phyloP scores from a whole-genome alignment of 2,329 filamentous ascomycete species.

The Monosporascus cannonballus region DNA sequence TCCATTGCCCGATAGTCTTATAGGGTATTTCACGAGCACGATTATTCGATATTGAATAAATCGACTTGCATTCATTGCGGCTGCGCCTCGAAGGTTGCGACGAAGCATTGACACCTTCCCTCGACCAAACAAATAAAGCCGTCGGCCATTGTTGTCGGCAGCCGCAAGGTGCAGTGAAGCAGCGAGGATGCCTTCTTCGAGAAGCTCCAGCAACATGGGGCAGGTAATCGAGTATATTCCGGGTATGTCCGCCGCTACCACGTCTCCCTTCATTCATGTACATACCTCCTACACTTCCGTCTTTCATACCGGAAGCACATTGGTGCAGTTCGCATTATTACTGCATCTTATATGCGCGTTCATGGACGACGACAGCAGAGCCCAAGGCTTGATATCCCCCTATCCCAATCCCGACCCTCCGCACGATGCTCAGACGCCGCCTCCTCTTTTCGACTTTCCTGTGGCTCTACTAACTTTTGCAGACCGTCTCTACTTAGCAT shows the following conservation, averaged over 20 bases:
- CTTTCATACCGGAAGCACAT: slow-evolving; percentile 14
- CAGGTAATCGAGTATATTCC: slow-evolving; percentile 96
- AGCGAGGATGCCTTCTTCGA: slow-evolving; percentile 46
- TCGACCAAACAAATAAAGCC: background rate
- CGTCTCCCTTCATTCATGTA: background rate
- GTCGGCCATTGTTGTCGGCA: background rate
- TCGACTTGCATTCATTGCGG: background rate
- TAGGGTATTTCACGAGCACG: background rate
- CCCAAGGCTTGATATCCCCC: background rate
- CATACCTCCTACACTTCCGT: slow-evolving; percentile 4
- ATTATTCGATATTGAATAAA: background rate
- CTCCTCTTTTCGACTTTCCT: slow-evolving; percentile 15
- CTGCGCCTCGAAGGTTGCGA: background rate
- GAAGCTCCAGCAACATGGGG: slow-evolving; percentile 57
- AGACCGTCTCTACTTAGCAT: slow-evolving; percentile 94
- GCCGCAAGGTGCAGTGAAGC: slow-evolving; percentile 5
- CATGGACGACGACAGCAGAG: background rate
- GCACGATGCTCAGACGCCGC: slow-evolving; percentile 7
- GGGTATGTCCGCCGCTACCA: slow-evolving; percentile 49
- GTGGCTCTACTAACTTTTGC: slow-evolving; percentile 33
- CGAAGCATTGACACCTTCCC: background rate
- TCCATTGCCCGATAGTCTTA: background rate
- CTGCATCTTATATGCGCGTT: background rate
- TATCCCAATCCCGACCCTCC: slow-evolving; percentile 3
- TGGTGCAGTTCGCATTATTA: slow-evolving; percentile 15